Percentiles rank a stretch among this genome's conserved stretches.
These are phyloP conservation scores for Cutaneotrichosporon sp. DNA, from an alignment of 1,284 basidiomycete genomes.

Conservation along the genomic window DNA sequence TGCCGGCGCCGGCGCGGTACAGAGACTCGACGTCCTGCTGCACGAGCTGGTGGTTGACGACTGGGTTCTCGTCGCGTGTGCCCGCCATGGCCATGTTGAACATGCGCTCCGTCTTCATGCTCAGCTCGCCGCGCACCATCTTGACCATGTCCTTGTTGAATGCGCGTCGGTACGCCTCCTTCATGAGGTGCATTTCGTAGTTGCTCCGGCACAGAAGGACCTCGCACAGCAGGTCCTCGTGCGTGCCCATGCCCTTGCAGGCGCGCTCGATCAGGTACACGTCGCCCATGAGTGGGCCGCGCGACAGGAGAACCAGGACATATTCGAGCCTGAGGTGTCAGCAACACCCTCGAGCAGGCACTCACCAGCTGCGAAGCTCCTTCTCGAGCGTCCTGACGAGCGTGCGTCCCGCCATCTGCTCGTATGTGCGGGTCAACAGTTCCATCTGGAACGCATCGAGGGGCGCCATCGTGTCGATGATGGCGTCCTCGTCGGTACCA, in stretches of 20 bases:
- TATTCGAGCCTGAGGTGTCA: conserved; percentile 41
- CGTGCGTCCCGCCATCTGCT: conserved; percentile 39
- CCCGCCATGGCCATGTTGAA: conserved; percentile 48
- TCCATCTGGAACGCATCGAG: conserved; percentile 48
- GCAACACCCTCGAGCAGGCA: background rate
- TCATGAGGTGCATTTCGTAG: conserved; percentile 47
- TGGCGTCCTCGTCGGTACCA: conserved; percentile 44
- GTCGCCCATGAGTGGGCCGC: conserved; percentile 47
- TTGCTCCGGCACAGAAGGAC: conserved; percentile 46
- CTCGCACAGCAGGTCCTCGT: conserved; percentile 48
- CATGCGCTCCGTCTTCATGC: conserved; percentile 49
- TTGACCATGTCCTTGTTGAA: conserved; percentile 42
- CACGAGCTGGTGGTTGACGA: conserved; percentile 44
- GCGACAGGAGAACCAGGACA: conserved; percentile 40
- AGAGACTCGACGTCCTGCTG: conserved; percentile 46
- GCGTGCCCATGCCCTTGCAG: conserved; percentile 45
- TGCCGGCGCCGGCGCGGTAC: conserved; percentile 44
- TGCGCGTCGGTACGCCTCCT: conserved; percentile 42
- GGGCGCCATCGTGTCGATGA: conserved; percentile 43
- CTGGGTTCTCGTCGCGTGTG: conserved; percentile 43
- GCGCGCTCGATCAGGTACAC: conserved; percentile 42
- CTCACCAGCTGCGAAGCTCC: conserved; percentile 46
- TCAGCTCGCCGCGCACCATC: conserved; percentile 45
- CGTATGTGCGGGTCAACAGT: conserved; percentile 41
- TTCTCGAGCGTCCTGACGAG: conserved; percentile 46